Percentiles rank a stretch among this genome's conserved stretches.
Conservation (phyloP, 2,329 filamentous ascomycete species). For the Colletotrichum sp. region DNA sequence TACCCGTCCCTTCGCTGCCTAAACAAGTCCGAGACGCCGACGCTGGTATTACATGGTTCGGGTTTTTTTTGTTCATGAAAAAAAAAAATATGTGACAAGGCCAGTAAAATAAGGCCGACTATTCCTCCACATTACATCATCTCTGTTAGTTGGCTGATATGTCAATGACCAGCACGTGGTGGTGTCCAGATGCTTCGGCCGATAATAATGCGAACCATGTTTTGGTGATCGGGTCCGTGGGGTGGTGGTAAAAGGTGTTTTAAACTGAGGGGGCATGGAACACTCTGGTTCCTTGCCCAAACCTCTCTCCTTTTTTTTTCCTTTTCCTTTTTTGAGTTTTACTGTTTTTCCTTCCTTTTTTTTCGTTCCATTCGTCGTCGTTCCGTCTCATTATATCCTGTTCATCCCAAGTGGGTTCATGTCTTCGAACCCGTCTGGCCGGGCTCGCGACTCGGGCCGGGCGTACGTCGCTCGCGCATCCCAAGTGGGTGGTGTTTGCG, state of each 20-base stretch:
- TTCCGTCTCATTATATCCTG: slow-evolving; percentile 44
- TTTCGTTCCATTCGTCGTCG: not conserved
- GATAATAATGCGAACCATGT: not conserved
- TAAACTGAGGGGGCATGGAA: not conserved
- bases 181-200: not conserved
- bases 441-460: slow-evolving; percentile 27
- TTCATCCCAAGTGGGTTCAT: slow-evolving; percentile 65
- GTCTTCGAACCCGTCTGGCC: slow-evolving; percentile 36
- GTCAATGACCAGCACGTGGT: not conserved
- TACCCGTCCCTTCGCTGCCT: slow-evolving; percentile 5
- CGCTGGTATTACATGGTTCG: slow-evolving; percentile 16
- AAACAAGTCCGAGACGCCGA: slow-evolving; percentile 21
- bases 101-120: not conserved
- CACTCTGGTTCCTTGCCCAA: not conserved
- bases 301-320: not conserved
- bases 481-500: slow-evolving; percentile 44
- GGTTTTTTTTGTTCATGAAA: not conserved
- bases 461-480: slow-evolving; percentile 47
- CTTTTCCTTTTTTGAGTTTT: not conserved
- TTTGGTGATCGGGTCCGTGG: not conserved
- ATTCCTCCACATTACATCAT: slow-evolving; percentile 11
- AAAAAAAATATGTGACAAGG: not conserved
- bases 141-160: not conserved
- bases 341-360: not conserved
- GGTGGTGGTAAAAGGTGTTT: not conserved